Evolutionary conservation across 345 rosid genomes (phyloP).

Genomic region (Ceriops zippeliana): DNA sequence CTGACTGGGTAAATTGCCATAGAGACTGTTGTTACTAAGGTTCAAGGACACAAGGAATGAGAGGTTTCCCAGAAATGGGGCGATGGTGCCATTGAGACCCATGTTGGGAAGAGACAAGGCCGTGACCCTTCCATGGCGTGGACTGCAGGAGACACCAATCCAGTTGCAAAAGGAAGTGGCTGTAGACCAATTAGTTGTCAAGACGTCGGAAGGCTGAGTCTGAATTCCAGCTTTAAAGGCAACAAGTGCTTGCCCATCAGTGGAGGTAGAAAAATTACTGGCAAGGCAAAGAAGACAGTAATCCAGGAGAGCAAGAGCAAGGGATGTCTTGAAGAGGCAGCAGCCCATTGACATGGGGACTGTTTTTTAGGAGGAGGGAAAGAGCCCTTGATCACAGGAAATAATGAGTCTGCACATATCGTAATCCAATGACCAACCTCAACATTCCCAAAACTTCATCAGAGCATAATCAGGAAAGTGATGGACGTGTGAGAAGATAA

Average conservation of each 20-base stretch:
- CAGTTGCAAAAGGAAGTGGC: not conserved
- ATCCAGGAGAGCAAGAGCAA: not conserved
- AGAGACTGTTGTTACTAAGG: conserved; percentile 14
- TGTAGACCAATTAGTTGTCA: not conserved
- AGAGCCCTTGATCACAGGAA: not conserved
- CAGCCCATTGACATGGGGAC: not conserved
- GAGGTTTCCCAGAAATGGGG: conserved; percentile 22
- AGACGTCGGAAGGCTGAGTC: not conserved
- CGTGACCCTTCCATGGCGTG: not conserved
- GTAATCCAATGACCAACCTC: too few species aligned
- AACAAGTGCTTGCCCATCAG: not conserved
- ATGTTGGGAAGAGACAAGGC: not conserved
- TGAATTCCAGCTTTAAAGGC: not conserved
- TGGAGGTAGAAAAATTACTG: not conserved
- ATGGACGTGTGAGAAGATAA: too few species aligned
- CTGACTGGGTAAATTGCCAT: conserved; percentile 9
- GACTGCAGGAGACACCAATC: conserved; percentile 1
- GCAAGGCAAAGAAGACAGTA: not conserved
- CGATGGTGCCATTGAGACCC: conserved; percentile 10
- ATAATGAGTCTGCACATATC: too few species aligned
- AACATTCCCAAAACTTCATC: too few species aligned
- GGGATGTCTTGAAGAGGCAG: not conserved
- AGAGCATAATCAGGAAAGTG: too few species aligned
- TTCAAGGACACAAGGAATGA: conserved; percentile 11
- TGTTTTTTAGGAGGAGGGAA: not conserved